Evolutionary conservation across 805 yeast genomes (phyloP).

Genomic region (Brettanomyces anomalus): DNA sequence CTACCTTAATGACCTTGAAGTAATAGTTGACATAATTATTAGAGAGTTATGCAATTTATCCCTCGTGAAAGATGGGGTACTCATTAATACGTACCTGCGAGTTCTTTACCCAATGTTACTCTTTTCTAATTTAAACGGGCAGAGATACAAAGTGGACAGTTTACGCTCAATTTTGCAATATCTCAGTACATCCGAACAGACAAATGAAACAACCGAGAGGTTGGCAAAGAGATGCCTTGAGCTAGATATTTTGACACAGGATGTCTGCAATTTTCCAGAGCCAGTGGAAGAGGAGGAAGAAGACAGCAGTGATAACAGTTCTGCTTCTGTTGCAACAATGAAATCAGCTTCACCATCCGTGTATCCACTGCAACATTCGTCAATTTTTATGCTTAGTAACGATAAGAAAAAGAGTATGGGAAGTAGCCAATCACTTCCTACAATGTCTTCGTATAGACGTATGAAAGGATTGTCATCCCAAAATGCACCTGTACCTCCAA

Average conservation of each 20-base stretch:
- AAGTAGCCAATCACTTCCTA: too few relatives aligned
- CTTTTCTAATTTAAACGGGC: constrained; percentile 49
- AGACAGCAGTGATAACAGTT: background rate
- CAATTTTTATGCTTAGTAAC: background rate
- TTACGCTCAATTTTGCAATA: constrained; percentile 42
- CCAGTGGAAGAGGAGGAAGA: background rate
- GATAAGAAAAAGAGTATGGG: background rate
- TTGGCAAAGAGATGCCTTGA: constrained; percentile 31
- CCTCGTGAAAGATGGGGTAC: constrained; percentile 39
- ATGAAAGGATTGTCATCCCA: too few relatives aligned
- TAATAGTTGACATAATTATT: constrained; percentile 72
- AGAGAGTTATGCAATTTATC: constrained; percentile 71
- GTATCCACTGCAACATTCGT: too few relatives aligned
- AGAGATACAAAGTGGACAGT: constrained; percentile 50
- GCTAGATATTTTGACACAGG: constrained; percentile 11
- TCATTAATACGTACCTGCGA: constrained; percentile 64
- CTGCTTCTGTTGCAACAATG: too few relatives aligned
- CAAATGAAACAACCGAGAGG: constrained; percentile 30
- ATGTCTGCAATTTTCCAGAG: background rate
- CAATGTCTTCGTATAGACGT: too few relatives aligned
- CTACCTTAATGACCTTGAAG: constrained; percentile 78
- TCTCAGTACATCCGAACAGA: constrained; percentile 31
- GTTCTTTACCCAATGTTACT: constrained; percentile 64
- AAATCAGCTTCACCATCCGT: background rate
- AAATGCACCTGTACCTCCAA: too few relatives aligned